Conservation (phyloP, 2,329 filamentous ascomycete genomes). For the Botrytis deweyae region DNA sequence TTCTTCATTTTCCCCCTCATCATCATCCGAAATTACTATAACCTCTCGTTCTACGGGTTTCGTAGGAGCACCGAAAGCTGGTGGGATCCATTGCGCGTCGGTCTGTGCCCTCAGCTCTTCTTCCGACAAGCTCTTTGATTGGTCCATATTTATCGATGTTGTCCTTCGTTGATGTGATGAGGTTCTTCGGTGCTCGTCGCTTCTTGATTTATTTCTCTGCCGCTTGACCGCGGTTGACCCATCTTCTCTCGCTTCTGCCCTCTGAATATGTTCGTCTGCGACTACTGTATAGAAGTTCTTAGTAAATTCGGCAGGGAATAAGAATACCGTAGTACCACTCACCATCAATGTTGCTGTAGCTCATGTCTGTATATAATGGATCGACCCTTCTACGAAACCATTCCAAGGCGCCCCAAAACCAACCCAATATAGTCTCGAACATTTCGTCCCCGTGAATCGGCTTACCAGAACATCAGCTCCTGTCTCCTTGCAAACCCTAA, state of each 20-base stretch:
- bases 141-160: constrained; percentile 16
- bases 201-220: constrained; percentile 22
- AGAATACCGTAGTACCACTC: not conserved
- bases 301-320: constrained; percentile 1
- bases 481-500: too few relatives aligned
- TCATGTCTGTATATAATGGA: constrained; percentile 23
- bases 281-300: constrained; percentile 21
- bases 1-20: constrained; percentile 1
- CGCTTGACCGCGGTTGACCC: constrained; percentile 29
- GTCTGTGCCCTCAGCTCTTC: constrained; percentile 23
- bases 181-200: not conserved
- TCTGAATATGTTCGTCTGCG: constrained; percentile 26
- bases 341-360: constrained; percentile 20
- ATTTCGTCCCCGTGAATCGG: constrained; percentile 13
- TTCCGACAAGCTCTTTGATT: constrained; percentile 24
- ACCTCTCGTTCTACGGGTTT: not conserved
- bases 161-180: not conserved
- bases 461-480: not conserved
- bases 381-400: constrained; percentile 3
- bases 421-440: constrained; percentile 14
- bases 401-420: not conserved
- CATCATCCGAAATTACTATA: constrained; percentile 17
- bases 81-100: constrained; percentile 32
- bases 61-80: constrained; percentile 22
- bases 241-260: constrained; percentile 24